Evolutionary conservation across 139 green algal species (phyloP).

Genomic region (Ettlia oleoabundans): DNA sequence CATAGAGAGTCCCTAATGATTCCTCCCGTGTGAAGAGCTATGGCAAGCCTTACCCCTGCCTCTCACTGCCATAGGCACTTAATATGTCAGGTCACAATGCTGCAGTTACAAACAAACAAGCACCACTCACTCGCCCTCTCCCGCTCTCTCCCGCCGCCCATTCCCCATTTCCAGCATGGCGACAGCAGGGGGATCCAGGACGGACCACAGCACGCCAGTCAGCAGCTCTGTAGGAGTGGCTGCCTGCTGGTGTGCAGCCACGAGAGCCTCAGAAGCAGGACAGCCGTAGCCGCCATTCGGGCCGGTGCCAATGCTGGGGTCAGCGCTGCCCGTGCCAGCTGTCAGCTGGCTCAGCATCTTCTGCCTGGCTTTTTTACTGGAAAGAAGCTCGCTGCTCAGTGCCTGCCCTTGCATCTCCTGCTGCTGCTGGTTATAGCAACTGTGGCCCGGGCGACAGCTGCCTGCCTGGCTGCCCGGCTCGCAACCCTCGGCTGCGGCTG

Average conservation of each 20-base stretch:
- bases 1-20: no score
- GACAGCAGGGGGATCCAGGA: slow-evolving; percentile 6
- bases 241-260: neutral
- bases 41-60: no score
- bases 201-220: slow-evolving; percentile 24
- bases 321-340: neutral
- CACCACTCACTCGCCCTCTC: no score
- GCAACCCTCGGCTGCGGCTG: no score
- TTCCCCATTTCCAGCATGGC: neutral
- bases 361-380: slow-evolving; percentile 2
- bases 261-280: neutral
- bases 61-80: no score
- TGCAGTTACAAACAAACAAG: no score
- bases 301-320: neutral
- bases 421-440: neutral
- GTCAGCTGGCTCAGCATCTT: slow-evolving; percentile 7
- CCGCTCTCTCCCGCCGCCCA: neutral
- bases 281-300: neutral
- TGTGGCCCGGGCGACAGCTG: neutral
- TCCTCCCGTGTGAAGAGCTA: no score
- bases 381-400: slow-evolving; percentile 24
- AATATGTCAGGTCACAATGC: no score
- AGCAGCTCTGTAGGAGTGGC: slow-evolving; percentile 31
- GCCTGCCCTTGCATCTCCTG: neutral
- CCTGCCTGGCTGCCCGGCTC: no score